Evolutionary conservation across 139 green algal species (phyloP).

Genomic region (Eudorina sp.): DNA sequence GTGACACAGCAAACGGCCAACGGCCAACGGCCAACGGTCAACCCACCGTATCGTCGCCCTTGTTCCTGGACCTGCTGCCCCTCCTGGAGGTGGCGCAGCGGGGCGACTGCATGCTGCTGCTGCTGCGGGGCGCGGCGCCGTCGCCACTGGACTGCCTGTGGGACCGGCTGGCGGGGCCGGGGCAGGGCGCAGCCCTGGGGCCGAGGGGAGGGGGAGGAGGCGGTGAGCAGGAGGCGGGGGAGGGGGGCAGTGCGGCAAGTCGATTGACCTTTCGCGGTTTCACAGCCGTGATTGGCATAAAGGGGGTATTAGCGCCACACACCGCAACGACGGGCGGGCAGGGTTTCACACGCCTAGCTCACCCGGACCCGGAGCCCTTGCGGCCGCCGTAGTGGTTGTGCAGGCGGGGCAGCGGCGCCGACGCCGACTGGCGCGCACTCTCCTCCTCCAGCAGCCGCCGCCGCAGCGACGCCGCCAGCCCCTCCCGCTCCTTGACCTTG

Average conservation of each 20-base stretch:
- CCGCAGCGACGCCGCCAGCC: background rate
- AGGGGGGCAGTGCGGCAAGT: too few relatives aligned
- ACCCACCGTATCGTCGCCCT: constrained; percentile 4
- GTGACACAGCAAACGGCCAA: too few relatives aligned
- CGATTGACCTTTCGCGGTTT: too few relatives aligned
- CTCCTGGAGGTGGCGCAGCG: background rate
- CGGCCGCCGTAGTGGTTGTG: constrained; percentile 12
- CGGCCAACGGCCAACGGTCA: too few relatives aligned
- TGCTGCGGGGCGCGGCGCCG: background rate
- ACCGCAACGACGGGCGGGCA: too few relatives aligned
- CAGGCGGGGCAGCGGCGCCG: constrained; percentile 20
- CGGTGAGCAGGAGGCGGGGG: background rate
- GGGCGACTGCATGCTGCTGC: background rate
- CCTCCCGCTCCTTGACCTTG: background rate
- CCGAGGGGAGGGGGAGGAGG: background rate
- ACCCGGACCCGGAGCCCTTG: background rate
- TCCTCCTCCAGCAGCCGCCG: background rate
- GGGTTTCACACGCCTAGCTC: background rate
- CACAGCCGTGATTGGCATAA: too few relatives aligned
- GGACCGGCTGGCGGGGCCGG: too few relatives aligned
- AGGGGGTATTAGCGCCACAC: too few relatives aligned
- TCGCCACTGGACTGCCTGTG: constrained; percentile 17
- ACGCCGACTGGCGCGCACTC: background rate
- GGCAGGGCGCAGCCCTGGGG: too few relatives aligned
- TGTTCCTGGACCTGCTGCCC: background rate